Base-by-base conservation (phyloP, 2,329 filamentous ascomycete genomes). In the Diaporthe nobilis region DNA sequence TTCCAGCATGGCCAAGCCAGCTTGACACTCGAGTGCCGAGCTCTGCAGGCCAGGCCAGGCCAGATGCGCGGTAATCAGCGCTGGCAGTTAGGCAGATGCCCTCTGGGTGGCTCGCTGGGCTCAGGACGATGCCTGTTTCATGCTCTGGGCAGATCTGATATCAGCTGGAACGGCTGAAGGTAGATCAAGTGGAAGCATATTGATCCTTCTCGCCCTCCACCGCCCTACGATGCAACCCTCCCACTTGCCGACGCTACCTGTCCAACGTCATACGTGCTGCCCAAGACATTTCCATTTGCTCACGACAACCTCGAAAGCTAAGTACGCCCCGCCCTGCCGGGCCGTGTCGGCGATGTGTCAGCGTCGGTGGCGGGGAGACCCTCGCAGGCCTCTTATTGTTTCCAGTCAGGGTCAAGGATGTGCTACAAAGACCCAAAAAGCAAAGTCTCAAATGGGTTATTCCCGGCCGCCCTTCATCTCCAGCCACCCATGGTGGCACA, bases 201-300 rank as follows among this genome's bases (percentile, higher is more conserved):
- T 72, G 57, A 53, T 72, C 57, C 44, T 39, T 17, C 34, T 31
- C 15, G 6, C 28, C 44, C 34, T 42, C 44, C n/a, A 13, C 71
- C 44, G 57, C 71, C 70, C 15, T 53, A 72, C 37, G 47, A 72
- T 72, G 71, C n/a, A 51, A 63, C 71, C 57, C 57, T 63, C 71
- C 47, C 34, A 53, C 44, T 34, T 63, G 6, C 37, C 60, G 71
- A 44, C 37, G 60, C 60, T 63, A 44, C 60, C 60, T 28, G 39
- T 63, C 60, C 34, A 57, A 71, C 37, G 53, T 57, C 49, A 68
- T 49, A 49, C 53, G 47, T 20, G 13, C 28, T 37, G 28, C 42
- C 42, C 15, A 34, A 34, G 10, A 47, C 61, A 65, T 22, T 7
- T 4, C 20, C 42, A 34, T 65, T 65, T 34, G 61, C 3, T 20